Evolutionary conservation across 202 grass and related monocot species (phyloP).

Genomic region (Elaeis oleifera): DNA sequence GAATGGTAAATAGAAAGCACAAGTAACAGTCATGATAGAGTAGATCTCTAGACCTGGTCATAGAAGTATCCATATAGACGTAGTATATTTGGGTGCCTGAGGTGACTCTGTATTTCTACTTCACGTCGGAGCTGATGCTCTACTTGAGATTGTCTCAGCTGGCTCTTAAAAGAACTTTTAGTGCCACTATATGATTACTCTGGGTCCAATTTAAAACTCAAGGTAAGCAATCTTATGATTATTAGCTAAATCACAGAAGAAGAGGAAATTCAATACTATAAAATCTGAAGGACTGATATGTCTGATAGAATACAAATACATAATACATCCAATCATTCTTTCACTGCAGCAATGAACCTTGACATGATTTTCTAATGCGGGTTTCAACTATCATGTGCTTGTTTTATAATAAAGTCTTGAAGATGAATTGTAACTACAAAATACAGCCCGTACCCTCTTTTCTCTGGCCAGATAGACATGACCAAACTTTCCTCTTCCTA

Average conservation of each 20-base stretch:
- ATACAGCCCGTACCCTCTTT: conserved; percentile 41
- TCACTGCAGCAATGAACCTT: too few species aligned
- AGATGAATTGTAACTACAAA: neutral
- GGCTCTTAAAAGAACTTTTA: conserved; percentile 96
- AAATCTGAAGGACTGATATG: too few species aligned
- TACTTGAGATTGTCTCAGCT: conserved; percentile 85
- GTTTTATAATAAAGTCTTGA: neutral
- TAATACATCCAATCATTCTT: too few species aligned
- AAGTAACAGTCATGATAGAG: neutral
- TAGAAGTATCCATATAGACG: conserved; percentile 95
- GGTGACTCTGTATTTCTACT: conserved; percentile 90
- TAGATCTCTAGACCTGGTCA: conserved; percentile 53
- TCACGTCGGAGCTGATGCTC: conserved; percentile 85
- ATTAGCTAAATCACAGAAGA: too few species aligned
- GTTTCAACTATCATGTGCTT: too few species aligned
- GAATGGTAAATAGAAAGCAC: neutral
- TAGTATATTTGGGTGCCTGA: conserved; percentile 72
- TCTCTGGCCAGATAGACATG: conserved; percentile 90
- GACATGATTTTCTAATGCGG: too few species aligned
- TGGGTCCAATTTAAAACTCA: conserved; percentile 27
- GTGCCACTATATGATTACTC: conserved; percentile 78
- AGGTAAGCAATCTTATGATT: too few species aligned
- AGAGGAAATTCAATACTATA: too few species aligned
- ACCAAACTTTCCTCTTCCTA: conserved; percentile 91
- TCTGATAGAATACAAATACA: too few species aligned